A percentile compares a stretch with the other conserved stretches of the same genome.
phyloP scores from a whole-genome alignment of 768 basidiomycete genomes.

The Phanerochaete carnosa region DNA sequence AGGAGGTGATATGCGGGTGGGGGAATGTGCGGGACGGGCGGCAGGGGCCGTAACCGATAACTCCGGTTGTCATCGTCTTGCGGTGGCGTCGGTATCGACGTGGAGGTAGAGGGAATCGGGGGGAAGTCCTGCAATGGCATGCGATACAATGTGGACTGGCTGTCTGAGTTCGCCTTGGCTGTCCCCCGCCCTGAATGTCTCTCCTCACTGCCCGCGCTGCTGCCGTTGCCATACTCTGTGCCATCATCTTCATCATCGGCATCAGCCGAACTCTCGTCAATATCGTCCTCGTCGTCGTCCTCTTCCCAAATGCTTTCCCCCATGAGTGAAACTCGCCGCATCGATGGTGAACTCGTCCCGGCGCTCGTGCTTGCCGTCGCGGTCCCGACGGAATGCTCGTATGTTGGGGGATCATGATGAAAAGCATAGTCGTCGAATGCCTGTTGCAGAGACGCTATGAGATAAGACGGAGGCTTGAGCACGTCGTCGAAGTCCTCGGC shows the following conservation, averaged over 20 bases:
- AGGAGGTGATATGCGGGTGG: slow-evolving; percentile 13
- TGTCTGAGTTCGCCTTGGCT: background rate
- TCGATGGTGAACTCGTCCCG: background rate
- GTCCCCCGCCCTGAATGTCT: background rate
- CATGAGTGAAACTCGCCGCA: background rate
- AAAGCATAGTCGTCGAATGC: slow-evolving; percentile 9
- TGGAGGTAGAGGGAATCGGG: slow-evolving; percentile 5
- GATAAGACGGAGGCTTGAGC: slow-evolving; percentile 9
- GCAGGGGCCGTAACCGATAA: background rate
- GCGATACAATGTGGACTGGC: slow-evolving; percentile 1
- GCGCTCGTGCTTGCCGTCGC: slow-evolving; percentile 1
- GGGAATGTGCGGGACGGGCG: background rate
- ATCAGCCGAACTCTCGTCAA: slow-evolving; percentile 5
- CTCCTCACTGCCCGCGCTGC: background rate
- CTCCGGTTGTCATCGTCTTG: background rate
- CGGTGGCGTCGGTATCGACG: background rate
- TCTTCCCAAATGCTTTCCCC: slow-evolving; percentile 14
- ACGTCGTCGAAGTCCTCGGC: slow-evolving; percentile 17
- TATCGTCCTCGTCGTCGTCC: slow-evolving; percentile 14
- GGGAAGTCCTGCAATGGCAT: background rate
- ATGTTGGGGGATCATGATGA: slow-evolving; percentile 10
- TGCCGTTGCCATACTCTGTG: background rate
- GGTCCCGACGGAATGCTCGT: slow-evolving; percentile 14
- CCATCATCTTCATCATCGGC: slow-evolving; percentile 13
- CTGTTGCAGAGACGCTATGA: slow-evolving; percentile 10